Base-by-base conservation (phyloP, 1,284 basidiomycete species). In the Vanrija pseudolonga region DNA sequence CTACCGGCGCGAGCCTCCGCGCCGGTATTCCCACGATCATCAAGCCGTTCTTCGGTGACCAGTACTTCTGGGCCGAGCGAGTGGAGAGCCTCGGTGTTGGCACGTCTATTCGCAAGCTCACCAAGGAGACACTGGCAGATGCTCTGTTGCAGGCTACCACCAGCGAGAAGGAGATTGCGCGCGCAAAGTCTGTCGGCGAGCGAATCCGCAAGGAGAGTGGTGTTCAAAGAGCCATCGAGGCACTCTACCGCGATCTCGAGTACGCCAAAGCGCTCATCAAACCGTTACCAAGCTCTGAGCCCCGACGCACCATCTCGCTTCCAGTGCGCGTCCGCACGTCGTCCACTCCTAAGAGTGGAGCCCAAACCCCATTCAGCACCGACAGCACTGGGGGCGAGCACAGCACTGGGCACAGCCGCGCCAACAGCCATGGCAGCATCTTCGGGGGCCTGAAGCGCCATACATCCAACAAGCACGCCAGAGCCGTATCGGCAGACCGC, bases 21-120 rank as follows among this genome's bases (percentile, higher is more conserved):
- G 73, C 73, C 9, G 73, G 73, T 50, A 68, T 73, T 24, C 94
- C 95, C 1, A 98, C 93, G 1, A 89, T 98, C 66, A 92, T 98
- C 70, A 89, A 88, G 62, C 95, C 95, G 0, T 98, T 96, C 82
- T 98, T 98, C 67, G 95, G 95, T 7, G 95, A 96, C 76, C 90
- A 98, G 69, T 92, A 88, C 74, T 97, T 98, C 77, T 98, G 93
- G 90, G 90, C 89, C 4, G 90, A 92, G 76, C 86, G 93, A 23
- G 89, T 95, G 19, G 92, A 97, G 74, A 89, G 89, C 4, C 81
- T 98, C 36, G 92, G 93, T 38, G 85, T 97, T 45, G 95, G 95
- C 26, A 81, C 85, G 36, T 84, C 86, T 50, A 85, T 97, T 39
- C 84, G 88, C 60, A 91, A 92, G 73, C 80, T 98, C 50, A 92